Evolutionary conservation across 768 basidiomycete species (phyloP), one percentile per base, ranked within the genome.

Genomic region (Agaricus bisporus): DNA sequence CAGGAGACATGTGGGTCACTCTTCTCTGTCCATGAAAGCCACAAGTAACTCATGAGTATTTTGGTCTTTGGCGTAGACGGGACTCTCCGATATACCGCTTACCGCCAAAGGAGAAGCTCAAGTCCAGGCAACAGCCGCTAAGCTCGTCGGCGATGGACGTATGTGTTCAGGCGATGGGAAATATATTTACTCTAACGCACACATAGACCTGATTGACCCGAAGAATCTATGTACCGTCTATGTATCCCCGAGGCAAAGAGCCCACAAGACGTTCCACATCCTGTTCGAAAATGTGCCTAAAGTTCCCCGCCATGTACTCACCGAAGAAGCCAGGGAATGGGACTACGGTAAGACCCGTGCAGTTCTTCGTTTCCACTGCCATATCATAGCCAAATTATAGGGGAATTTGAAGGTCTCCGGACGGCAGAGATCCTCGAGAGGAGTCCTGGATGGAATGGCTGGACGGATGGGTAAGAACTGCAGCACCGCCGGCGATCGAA

Each of bases 221-320:
- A 75, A 71, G 55, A 88, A 91, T 64, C 70, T 98, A 18, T 80
- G 82, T 56, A 79, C 82, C 28, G 82, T 86, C 32, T 75, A 88
- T 53, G 78, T 98, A 47, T 97, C 94, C 32, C 95, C 95, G n/a
- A 83, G 95, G 43, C 73, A 77, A 55, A 83, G 95, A 44, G 92
- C 95, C 2, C 87, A 86, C 60, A 81, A 71, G 61, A 98, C 95
- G 1, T 95, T 93, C 63, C 81, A 93, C 46, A 74, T 95, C 43
- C 71, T 93, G 32, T 92, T 93, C 51, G 77, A 67, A 10, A 70
- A 74, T 49, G 56, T 66, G n/a, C 57, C 61, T 2, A 58, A 67
- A 17, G 39, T 63, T 8, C 86, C 85, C 1, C 55, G 77, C 54
- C 82, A 86, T 61, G 60, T 76, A 17, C 63, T 82, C 32, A 82